Percentiles rank a stretch among this genome's conserved stretches.
Evolutionary conservation across 2,329 filamentous ascomycete species (phyloP).

Genomic region (Zasmidium cellare): DNA sequence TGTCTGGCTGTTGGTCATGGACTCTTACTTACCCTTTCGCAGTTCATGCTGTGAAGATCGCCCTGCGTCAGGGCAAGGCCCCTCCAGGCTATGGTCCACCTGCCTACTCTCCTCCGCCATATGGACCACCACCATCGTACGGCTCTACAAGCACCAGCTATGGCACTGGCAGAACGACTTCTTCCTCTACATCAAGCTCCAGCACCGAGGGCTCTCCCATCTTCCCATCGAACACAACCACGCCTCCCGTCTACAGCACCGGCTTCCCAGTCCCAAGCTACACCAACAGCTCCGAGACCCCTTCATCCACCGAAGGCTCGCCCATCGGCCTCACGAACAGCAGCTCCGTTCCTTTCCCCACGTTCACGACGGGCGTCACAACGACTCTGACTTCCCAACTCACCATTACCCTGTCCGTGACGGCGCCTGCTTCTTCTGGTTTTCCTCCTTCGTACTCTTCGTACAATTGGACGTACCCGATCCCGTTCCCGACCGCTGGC

Average conservation of each 20-base stretch:
- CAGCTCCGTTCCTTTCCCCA: constrained; percentile 4
- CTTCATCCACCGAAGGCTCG: constrained; percentile 8
- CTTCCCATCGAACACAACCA: constrained; percentile 3
- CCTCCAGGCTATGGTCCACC: constrained; percentile 8
- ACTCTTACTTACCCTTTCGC: neutral
- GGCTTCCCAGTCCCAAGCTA: neutral
- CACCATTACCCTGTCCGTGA: neutral
- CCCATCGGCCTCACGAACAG: constrained; percentile 9
- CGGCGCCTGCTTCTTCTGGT: neutral
- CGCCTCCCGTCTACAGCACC: neutral
- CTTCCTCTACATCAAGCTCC: constrained; percentile 1
- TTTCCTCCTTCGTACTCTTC: constrained; percentile 2
- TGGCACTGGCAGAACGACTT: constrained; percentile 6
- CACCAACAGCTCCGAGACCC: neutral
- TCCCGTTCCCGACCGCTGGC: neutral
- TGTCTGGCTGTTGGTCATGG: neutral
- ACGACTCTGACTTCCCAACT: neutral
- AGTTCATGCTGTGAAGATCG: neutral
- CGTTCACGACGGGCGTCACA: neutral
- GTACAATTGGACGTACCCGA: constrained; percentile 3
- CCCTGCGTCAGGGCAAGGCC: neutral
- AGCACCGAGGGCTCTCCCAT: constrained; percentile 1
- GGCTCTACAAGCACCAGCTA: constrained; percentile 5
- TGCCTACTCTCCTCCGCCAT: constrained; percentile 6
- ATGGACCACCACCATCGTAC: constrained; percentile 7